A percentile compares a stretch with the other conserved stretches of the same genome.
These are phyloP conservation scores for Aspergillus intermedius DNA, from an alignment of 2,329 filamentous ascomycete genomes.

Conservation along the genomic window DNA sequence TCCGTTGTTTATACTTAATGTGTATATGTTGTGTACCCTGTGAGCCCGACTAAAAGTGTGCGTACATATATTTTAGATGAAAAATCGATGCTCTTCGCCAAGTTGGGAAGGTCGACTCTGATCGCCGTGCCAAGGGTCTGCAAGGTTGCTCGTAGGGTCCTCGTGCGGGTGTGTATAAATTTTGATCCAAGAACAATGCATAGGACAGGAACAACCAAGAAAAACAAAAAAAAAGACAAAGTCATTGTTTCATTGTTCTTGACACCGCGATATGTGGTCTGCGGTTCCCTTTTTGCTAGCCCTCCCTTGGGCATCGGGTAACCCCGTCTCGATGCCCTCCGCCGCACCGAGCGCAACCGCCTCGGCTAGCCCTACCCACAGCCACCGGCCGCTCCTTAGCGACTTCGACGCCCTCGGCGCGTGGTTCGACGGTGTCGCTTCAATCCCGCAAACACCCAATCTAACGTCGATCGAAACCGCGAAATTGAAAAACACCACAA, in stretches of 20 bases:
- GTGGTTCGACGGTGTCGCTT: slow-evolving; percentile 21
- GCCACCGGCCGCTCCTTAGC: slow-evolving; percentile 4
- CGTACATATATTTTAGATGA: not conserved
- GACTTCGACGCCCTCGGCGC: slow-evolving; percentile 18
- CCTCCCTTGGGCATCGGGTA: not conserved
- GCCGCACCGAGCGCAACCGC: not conserved
- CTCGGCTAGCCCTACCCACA: not conserved
- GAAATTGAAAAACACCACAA: slow-evolving; percentile 10
- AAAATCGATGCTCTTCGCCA: no score
- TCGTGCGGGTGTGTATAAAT: no score
- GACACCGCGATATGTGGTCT: not conserved
- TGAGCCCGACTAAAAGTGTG: not conserved
- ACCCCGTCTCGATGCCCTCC: not conserved
- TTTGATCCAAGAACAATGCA: no score
- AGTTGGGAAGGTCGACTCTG: no score
- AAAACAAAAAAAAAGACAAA: no score
- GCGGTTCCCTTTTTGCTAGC: not conserved
- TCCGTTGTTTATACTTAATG: not conserved
- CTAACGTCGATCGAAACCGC: slow-evolving; percentile 1
- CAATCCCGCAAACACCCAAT: slow-evolving; percentile 10
- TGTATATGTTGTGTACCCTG: not conserved
- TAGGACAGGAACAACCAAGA: no score
- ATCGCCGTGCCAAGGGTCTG: no score
- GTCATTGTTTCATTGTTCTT: not conserved
- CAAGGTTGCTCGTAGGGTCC: no score